Conservation (phyloP, 768 basidiomycete species). For the Pisolithus microcarpus region DNA sequence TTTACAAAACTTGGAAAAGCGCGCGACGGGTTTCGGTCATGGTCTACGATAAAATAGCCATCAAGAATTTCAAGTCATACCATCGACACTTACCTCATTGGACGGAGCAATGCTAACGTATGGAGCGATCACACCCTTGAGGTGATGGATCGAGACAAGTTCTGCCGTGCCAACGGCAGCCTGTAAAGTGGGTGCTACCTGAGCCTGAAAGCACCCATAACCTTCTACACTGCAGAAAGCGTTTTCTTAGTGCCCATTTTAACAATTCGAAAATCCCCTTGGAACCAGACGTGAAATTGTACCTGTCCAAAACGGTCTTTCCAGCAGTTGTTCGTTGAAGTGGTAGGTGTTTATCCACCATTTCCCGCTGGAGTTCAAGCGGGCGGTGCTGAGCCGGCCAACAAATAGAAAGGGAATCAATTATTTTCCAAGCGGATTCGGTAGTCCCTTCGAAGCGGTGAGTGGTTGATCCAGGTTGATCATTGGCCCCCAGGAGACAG, state of each 20-base stretch:
- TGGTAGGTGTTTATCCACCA: not conserved
- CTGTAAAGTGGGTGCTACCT: not conserved
- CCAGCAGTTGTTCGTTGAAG: not conserved
- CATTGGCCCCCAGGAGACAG: slow-evolving; percentile 25
- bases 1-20: not conserved
- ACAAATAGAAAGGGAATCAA: slow-evolving; percentile 8
- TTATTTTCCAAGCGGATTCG: slow-evolving; percentile 25
- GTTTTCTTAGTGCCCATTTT: not conserved
- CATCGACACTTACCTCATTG: not conserved
- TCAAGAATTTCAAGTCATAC: not conserved
- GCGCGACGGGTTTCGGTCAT: not conserved
- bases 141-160: not conserved
- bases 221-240: not conserved
- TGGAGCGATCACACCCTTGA: not conserved
- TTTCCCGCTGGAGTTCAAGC: slow-evolving; percentile 1
- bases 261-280: not conserved
- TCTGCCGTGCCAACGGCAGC: not conserved
- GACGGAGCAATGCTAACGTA: not conserved
- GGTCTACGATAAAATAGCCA: not conserved
- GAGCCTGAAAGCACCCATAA: not conserved
- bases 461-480: slow-evolving; percentile 17
- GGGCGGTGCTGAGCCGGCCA: not conserved
- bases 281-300: not conserved
- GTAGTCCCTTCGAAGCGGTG: slow-evolving; percentile 16
- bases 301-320: not conserved